These are phyloP conservation scores for Hura crepitans DNA, from an alignment of 441 rosid species.

Conservation along the genomic window DNA sequence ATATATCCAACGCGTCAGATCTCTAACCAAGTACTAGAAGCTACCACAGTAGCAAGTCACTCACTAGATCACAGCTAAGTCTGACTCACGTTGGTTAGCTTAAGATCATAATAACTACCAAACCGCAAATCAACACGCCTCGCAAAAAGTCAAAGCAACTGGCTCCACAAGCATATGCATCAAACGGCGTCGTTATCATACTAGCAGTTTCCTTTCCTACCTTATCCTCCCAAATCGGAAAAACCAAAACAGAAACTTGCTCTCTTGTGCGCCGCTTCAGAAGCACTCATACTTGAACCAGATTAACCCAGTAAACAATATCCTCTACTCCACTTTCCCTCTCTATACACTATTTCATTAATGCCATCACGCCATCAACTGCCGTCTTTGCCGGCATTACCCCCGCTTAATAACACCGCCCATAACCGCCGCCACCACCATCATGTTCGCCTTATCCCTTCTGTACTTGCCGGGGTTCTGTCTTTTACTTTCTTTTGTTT, in stretches of 20 bases:
- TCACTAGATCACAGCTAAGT: not conserved
- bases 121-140: not conserved
- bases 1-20: not conserved
- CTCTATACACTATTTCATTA: slow-evolving; percentile 8
- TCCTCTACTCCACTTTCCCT: slow-evolving; percentile 8
- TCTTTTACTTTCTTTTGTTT: slow-evolving; percentile 35
- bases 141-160: slow-evolving; percentile 2
- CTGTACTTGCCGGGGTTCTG: slow-evolving; percentile 39
- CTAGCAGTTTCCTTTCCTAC: slow-evolving; percentile 1
- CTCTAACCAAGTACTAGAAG: not conserved
- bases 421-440: slow-evolving; percentile 25
- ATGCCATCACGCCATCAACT: slow-evolving; percentile 58
- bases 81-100: not conserved
- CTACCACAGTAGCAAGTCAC: too few species aligned
- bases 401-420: slow-evolving; percentile 13
- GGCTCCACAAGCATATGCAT: slow-evolving; percentile 2
- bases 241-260: not conserved
- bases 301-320: not conserved
- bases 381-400: slow-evolving; percentile 28
- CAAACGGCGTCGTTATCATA: not conserved
- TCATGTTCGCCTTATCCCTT: slow-evolving; percentile 30
- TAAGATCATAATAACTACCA: slow-evolving; percentile 1
- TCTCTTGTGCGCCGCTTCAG: not conserved
- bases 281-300: not conserved
- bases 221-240: not conserved